Evolutionary conservation across 176 grass and related monocot genomes (phyloP).

Genomic region (Phoenix dactylifera): DNA sequence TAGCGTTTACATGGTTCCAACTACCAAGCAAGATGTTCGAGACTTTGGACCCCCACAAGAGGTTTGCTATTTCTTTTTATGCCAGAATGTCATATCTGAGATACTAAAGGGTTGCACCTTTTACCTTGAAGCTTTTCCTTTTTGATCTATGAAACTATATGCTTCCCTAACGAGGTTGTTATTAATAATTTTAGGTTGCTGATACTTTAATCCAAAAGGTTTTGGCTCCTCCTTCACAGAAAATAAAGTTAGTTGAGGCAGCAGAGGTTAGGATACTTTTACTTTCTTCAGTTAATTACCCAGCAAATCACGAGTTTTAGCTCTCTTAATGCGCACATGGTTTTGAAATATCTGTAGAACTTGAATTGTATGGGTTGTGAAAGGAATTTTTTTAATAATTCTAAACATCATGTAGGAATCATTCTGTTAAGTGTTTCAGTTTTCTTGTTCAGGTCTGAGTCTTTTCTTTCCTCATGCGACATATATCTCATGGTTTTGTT

Average conservation of each 20-base stretch:
- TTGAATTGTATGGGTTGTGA: too few relatives aligned
- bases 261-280: constrained; percentile 48
- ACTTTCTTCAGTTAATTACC: background rate
- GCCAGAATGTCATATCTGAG: too few relatives aligned
- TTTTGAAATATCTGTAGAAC: too few relatives aligned
- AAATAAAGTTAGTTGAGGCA: constrained; percentile 83
- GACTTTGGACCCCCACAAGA: constrained; percentile 73
- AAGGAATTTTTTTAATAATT: too few relatives aligned
- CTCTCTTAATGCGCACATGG: too few relatives aligned
- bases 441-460: too few relatives aligned
- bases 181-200: constrained; percentile 44
- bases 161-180: background rate
- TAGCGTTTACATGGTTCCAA: constrained; percentile 68
- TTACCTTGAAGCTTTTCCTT: background rate
- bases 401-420: too few relatives aligned
- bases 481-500: too few relatives aligned
- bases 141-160: constrained; percentile 1
- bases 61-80: constrained; percentile 22
- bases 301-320: background rate
- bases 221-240: constrained; percentile 61
- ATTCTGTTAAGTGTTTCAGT: too few relatives aligned
- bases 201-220: constrained; percentile 74
- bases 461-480: too few relatives aligned
- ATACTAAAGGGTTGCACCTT: too few relatives aligned
- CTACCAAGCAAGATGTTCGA: constrained; percentile 66